Conservation (phyloP, 225 moss, liverwort and hornwort genomes). For the Polytrichum commune region DNA sequence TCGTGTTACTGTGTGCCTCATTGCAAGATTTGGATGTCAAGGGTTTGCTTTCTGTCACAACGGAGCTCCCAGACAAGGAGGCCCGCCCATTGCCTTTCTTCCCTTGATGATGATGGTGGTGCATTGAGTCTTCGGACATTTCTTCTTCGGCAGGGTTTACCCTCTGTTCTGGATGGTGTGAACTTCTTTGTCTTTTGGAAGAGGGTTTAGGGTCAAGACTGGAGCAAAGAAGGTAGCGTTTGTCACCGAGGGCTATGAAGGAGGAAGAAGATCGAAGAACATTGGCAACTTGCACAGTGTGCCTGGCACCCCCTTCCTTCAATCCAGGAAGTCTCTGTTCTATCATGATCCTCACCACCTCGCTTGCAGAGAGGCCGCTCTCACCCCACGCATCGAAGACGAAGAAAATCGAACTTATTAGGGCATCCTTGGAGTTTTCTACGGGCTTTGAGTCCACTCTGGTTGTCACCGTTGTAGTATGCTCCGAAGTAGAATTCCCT, state of each 20-base stretch:
- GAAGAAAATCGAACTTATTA: slow-evolving; percentile 51
- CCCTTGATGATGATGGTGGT: neutral
- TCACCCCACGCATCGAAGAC: slow-evolving; percentile 37
- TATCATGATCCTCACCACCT: slow-evolving; percentile 54
- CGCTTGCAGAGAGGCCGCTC: slow-evolving; percentile 42
- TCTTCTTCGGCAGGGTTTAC: slow-evolving; percentile 16
- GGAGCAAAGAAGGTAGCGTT: slow-evolving; percentile 52
- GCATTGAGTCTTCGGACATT: slow-evolving; percentile 18
- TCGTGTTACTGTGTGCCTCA: neutral
- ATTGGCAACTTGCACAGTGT: slow-evolving; percentile 53
- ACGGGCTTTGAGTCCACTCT: slow-evolving; percentile 6
- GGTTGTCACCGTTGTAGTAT: slow-evolving; percentile 1
- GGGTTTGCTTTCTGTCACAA: neutral
- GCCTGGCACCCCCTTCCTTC: slow-evolving; percentile 51
- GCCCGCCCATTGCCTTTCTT: slow-evolving; percentile 6
- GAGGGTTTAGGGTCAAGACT: slow-evolving; percentile 17
- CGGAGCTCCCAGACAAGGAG: neutral
- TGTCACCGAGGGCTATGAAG: slow-evolving; percentile 45
- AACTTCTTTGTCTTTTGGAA: slow-evolving; percentile 10
- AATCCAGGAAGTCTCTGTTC: slow-evolving; percentile 44
- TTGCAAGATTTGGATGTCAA: too few species aligned
- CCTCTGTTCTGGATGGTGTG: neutral
- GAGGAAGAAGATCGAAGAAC: slow-evolving; percentile 49
- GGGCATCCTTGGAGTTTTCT: slow-evolving; percentile 48
- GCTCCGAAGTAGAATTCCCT: slow-evolving; percentile 21